Conservation (phyloP, 2,329 filamentous ascomycete genomes). For the Talaromyces sp. region DNA sequence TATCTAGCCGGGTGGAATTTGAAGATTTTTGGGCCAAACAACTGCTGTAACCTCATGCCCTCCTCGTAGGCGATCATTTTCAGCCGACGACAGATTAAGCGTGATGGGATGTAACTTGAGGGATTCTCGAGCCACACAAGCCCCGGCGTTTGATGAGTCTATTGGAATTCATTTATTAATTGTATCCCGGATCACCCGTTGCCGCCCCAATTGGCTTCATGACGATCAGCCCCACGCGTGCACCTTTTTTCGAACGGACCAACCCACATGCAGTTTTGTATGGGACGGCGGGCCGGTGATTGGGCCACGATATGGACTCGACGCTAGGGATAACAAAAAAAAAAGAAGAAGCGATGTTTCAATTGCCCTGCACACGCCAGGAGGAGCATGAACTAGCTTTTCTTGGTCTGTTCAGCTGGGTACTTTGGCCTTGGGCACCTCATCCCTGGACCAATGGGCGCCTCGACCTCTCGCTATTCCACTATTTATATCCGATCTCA, state of each 20-base stretch:
- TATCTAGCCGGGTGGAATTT: background rate
- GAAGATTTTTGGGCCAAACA: too few species aligned
- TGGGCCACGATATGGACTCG: slow-evolving; percentile 13
- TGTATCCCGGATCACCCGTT: slow-evolving; percentile 21
- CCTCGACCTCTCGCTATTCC: slow-evolving; percentile 2
- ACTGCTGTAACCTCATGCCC: background rate
- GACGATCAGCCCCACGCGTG: slow-evolving; percentile 22
- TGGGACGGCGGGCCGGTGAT: slow-evolving; percentile 14
- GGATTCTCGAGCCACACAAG: background rate
- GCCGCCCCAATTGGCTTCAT: slow-evolving; percentile 21
- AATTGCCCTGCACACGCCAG: slow-evolving; percentile 13
- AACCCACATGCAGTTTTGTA: slow-evolving; percentile 19
- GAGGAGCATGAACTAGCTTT: background rate
- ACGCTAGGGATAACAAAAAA: slow-evolving; percentile 19
- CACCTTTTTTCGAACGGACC: slow-evolving; percentile 9
- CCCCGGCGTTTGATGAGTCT: background rate
- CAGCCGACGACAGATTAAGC: too few species aligned
- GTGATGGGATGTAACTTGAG: background rate
- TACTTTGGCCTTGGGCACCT: slow-evolving; percentile 10
- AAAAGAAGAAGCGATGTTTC: slow-evolving; percentile 15
- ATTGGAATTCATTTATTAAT: slow-evolving; percentile 12
- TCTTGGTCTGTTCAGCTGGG: slow-evolving; percentile 4
- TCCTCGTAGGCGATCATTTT: background rate
- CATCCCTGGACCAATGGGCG: slow-evolving; percentile 1
- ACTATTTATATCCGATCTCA: slow-evolving; percentile 29